Conservation (phyloP, 371 early-diverging fungal species). For the Capillidium rhysosporum region DNA sequence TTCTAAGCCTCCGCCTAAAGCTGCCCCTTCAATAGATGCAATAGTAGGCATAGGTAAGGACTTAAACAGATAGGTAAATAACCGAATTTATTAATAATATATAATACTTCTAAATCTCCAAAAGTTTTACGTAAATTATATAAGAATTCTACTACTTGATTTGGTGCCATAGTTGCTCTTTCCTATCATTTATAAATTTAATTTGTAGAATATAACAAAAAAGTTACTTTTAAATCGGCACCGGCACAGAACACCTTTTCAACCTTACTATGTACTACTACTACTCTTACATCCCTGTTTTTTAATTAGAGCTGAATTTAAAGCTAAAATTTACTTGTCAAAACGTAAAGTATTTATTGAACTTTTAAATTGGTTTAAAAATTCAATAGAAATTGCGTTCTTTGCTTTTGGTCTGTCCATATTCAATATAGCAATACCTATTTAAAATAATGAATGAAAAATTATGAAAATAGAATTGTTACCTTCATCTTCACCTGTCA, state of each 20-base stretch:
- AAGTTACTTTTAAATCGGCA: constrained; percentile 74
- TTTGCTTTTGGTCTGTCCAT: constrained; percentile 72
- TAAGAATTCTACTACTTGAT: constrained; percentile 72
- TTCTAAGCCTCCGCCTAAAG: constrained; percentile 90
- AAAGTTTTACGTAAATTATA: constrained; percentile 53
- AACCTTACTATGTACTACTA: constrained; percentile 62
- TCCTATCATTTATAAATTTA: constrained; percentile 29
- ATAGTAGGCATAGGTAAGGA: constrained; percentile 83
- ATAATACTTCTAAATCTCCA: constrained; percentile 51
- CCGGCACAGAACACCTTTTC: constrained; percentile 87
- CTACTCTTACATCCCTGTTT: neutral
- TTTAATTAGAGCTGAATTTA: constrained; percentile 6
- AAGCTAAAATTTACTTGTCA: constrained; percentile 10
- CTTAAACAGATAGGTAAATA: constrained; percentile 13
- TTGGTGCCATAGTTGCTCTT: constrained; percentile 59
- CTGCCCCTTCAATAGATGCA: constrained; percentile 86
- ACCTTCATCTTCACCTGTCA: constrained; percentile 30
- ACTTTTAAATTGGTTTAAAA: constrained; percentile 48
- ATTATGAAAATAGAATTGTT: neutral
- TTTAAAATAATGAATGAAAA: neutral
- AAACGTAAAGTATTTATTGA: constrained; percentile 45
- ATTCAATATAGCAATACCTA: constrained; percentile 63
- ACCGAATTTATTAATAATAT: neutral
- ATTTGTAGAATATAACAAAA: neutral
- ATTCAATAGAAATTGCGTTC: constrained; percentile 70